phyloP scores from a whole-genome alignment of 2,329 filamentous ascomycete species.

The Coleophoma crateriformis region DNA sequence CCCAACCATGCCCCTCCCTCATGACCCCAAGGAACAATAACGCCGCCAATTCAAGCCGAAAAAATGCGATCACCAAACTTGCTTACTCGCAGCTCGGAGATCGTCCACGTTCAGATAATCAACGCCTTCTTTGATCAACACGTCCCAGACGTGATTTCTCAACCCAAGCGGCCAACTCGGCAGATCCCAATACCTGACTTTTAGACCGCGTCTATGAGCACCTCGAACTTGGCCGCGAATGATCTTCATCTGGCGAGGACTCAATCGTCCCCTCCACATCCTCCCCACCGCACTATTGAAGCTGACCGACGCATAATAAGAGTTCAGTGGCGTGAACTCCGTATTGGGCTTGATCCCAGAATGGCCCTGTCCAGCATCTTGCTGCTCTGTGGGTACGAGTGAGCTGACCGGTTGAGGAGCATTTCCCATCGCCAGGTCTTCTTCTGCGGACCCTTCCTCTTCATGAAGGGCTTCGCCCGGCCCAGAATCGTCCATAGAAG shows the following conservation, averaged over 20 bases:
- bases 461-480: slow-evolving; percentile 7
- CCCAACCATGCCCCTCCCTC: no score
- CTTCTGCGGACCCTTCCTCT: slow-evolving; percentile 15
- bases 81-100: slow-evolving; percentile 32
- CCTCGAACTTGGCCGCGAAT: slow-evolving; percentile 39
- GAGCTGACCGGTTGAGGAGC: background rate
- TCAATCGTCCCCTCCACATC: slow-evolving; percentile 41
- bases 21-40: no score
- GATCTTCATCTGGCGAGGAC: slow-evolving; percentile 33
- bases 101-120: slow-evolving; percentile 60
- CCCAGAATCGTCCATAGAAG: slow-evolving; percentile 4
- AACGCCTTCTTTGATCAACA: slow-evolving; percentile 48
- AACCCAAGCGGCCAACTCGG: slow-evolving; percentile 50
- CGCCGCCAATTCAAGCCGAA: background rate
- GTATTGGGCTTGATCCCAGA: slow-evolving; percentile 29
- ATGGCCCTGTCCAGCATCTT: slow-evolving; percentile 34
- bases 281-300: slow-evolving; percentile 48
- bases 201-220: slow-evolving; percentile 46
- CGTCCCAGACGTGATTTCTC: slow-evolving; percentile 51
- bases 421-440: slow-evolving; percentile 1
- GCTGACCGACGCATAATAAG: slow-evolving; percentile 59
- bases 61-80: slow-evolving; percentile 13
- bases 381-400: slow-evolving; percentile 1
- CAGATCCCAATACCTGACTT: slow-evolving; percentile 54
- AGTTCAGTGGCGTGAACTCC: slow-evolving; percentile 48